Evolutionary conservation across 2,329 filamentous ascomycete species (phyloP).

Genomic region (Akanthomyces uredinophilus): DNA sequence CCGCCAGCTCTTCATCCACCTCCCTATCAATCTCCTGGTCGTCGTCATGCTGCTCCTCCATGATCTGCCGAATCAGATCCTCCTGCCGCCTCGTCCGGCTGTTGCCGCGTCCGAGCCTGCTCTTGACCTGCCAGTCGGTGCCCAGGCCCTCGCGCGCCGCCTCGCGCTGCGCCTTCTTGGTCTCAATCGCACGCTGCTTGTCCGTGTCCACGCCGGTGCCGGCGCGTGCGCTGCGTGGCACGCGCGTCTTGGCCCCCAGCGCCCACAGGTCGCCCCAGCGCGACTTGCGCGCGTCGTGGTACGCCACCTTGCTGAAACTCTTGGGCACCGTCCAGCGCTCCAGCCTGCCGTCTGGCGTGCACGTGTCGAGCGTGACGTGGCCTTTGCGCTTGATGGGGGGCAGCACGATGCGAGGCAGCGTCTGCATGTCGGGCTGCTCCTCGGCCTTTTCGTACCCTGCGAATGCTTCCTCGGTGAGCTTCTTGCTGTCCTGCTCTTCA

Average conservation of each 20-base stretch:
- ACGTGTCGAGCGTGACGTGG: slow-evolving; percentile 85
- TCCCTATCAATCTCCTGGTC: slow-evolving; percentile 27
- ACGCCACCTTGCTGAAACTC: slow-evolving; percentile 74
- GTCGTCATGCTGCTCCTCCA: slow-evolving; percentile 30
- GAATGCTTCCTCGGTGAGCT: slow-evolving; percentile 63
- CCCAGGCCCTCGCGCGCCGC: slow-evolving; percentile 29
- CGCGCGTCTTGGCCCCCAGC: slow-evolving; percentile 82
- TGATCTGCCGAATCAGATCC: slow-evolving; percentile 37
- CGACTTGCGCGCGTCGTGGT: slow-evolving; percentile 86
- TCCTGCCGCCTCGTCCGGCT: slow-evolving; percentile 35
- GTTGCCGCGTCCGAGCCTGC: slow-evolving; percentile 32
- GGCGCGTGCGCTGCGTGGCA: slow-evolving; percentile 54
- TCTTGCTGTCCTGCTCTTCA: slow-evolving; percentile 40
- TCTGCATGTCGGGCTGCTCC: slow-evolving; percentile 50
- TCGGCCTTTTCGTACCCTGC: slow-evolving; percentile 58
- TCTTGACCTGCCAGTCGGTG: slow-evolving; percentile 21
- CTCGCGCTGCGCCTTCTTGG: slow-evolving; percentile 37
- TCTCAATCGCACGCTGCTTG: slow-evolving; percentile 38
- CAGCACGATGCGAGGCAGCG: slow-evolving; percentile 72
- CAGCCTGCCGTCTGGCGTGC: slow-evolving; percentile 76
- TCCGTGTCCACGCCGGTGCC: slow-evolving; percentile 47
- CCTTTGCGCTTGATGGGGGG: slow-evolving; percentile 81
- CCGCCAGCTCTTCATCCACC: slow-evolving; percentile 24
- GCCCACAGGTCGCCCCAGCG: slow-evolving; percentile 95
- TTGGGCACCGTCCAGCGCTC: slow-evolving; percentile 92